Base-by-base conservation (phyloP, 2,329 filamentous ascomycete genomes). In the Xylaria sp. region DNA sequence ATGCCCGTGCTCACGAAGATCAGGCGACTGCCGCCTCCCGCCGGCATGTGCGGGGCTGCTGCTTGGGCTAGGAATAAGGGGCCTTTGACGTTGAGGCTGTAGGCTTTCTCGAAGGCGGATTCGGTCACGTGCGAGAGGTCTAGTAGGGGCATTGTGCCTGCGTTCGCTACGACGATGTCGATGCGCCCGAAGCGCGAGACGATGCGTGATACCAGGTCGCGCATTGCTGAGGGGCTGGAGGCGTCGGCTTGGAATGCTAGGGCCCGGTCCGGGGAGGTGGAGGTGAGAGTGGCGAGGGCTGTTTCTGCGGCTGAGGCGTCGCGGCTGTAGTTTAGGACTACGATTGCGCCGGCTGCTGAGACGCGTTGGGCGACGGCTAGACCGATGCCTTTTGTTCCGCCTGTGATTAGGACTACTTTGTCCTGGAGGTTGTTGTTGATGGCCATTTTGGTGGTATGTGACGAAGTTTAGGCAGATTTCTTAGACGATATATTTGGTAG, bases 361-460 rank as follows among this genome's bases (percentile, higher is more conserved):
- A 90, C 85, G 68, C 86, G 84, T 65, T 87, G 84, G 70, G 87
- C 87, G 63, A 87, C 87, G 66, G 87, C 87, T 64, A 84, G 82
- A 34, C 89, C 89, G 70, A 90, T 90, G 69, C 88, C 89, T 73
- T 88, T 88, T 65, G 85, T 86, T 65, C 83, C 83, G 67, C 84
- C 87, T 25, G 87, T 89, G 78, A 89, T 81, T 76, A 89, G 81
- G 71, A 85, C 74, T 20, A 81, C 76, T 74, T 82, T 84, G 65
- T 37, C 68, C 15, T 56, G 57, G 28, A 72, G 62, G 55, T 37
- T 63, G 31, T 48, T 63, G 20, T 55, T 50, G 67, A 1, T 57
- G 39, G 59, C 48, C 58, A 65, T 67, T 44, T 50, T 69, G 15
- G 12, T 6, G 15, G 8, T 48, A 12, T 46, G n/a, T 51, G 18